Evolutionary conservation across 805 yeast species (phyloP).

Genomic region (Cyberlindnera lachancei): DNA sequence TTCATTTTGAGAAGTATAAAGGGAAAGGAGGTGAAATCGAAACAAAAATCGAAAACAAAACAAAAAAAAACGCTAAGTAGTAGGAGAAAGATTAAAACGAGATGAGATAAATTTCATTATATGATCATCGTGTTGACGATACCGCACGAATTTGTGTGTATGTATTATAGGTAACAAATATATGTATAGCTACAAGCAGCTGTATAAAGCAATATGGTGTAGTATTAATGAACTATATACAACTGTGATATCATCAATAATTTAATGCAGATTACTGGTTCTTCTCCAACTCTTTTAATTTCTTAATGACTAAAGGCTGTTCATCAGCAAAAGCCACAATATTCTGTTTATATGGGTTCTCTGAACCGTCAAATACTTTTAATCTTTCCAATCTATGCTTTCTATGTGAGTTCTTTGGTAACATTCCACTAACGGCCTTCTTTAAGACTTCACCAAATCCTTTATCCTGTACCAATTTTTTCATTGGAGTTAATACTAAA

Average conservation of each 20-base stretch:
- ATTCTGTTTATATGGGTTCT: constrained; percentile 80
- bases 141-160: too few relatives aligned
- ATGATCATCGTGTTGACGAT: too few relatives aligned
- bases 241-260: too few relatives aligned
- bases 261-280: too few relatives aligned
- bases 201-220: too few relatives aligned
- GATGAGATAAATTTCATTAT: not conserved
- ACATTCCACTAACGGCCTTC: constrained; percentile 92
- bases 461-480: constrained; percentile 60
- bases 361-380: constrained; percentile 81
- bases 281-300: constrained; percentile 25
- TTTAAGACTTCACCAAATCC: constrained; percentile 84
- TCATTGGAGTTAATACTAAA: constrained; percentile 76
- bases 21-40: too few relatives aligned
- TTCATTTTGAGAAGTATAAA: constrained; percentile 22
- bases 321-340: constrained; percentile 82
- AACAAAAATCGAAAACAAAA: constrained; percentile 1
- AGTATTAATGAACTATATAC: constrained; percentile 1
- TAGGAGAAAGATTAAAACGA: not conserved
- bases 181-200: too few relatives aligned
- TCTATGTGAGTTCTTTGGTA: constrained; percentile 86
- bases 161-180: too few relatives aligned
- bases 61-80: not conserved
- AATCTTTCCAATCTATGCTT: constrained; percentile 73
- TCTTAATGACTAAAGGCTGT: constrained; percentile 41